These are phyloP conservation scores for Morella rubra DNA, from an alignment of 306 rosid species.

Conservation along the genomic window DNA sequence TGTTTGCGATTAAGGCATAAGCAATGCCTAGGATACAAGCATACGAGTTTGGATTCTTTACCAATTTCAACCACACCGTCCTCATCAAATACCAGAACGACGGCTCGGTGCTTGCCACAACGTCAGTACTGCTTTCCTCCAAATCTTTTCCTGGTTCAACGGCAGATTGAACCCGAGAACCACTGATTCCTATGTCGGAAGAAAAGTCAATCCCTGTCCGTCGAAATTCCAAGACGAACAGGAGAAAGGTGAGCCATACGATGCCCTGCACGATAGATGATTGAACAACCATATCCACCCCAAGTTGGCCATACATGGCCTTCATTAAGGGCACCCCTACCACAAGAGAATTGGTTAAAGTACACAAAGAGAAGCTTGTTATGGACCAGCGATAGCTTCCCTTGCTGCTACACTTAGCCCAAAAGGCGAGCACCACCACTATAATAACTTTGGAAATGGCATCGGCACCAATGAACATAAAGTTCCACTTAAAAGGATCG, in stretches of 20 bases:
- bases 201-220: slow-evolving; percentile 42
- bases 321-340: slow-evolving; percentile 76
- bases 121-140: slow-evolving; percentile 31
- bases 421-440: slow-evolving; percentile 50
- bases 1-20: slow-evolving; percentile 80
- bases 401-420: slow-evolving; percentile 70
- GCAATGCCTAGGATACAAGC: slow-evolving; percentile 72
- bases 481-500: slow-evolving; percentile 81
- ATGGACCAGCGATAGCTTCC: slow-evolving; percentile 80
- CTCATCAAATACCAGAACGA: slow-evolving; percentile 63
- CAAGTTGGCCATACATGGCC: slow-evolving; percentile 77
- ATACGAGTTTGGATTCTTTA: slow-evolving; percentile 76
- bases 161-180: slow-evolving; percentile 12
- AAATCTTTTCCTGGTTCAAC: slow-evolving; percentile 46
- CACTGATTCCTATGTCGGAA: not conserved
- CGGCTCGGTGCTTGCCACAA: slow-evolving; percentile 13
- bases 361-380: slow-evolving; percentile 76
- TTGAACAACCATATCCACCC: slow-evolving; percentile 79
- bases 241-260: slow-evolving; percentile 75
- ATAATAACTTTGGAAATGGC: slow-evolving; percentile 71
- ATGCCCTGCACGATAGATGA: slow-evolving; percentile 75
- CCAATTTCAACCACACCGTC: slow-evolving; percentile 66
- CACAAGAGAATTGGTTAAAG: slow-evolving; percentile 72
- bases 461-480: slow-evolving; percentile 60
- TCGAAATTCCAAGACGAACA: slow-evolving; percentile 72